Conservation (phyloP, 1,284 basidiomycete species). For the Malassezia pachydermatis region DNA sequence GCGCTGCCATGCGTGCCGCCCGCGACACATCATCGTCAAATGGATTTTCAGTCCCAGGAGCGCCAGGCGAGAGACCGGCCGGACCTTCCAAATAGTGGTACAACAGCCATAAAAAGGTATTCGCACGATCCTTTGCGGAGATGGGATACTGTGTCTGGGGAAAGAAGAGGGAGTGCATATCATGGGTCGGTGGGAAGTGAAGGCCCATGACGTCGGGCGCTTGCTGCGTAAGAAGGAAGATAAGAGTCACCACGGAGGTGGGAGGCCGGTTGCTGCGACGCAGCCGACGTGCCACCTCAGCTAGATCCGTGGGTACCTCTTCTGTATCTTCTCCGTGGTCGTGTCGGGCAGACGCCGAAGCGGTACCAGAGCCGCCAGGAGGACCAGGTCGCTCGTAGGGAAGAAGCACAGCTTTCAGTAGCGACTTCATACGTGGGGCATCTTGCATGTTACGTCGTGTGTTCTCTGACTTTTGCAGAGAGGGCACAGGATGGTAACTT, state of each 20-base stretch:
- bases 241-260: conserved; percentile 41
- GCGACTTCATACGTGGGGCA: conserved; percentile 67
- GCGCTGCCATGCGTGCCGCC: conserved; percentile 21
- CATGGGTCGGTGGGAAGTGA: conserved; percentile 36
- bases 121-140: conserved; percentile 30
- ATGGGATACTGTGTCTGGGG: conserved; percentile 34
- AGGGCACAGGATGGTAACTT: conserved; percentile 71
- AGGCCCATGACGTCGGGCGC: conserved; percentile 31
- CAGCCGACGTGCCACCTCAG: conserved; percentile 32
- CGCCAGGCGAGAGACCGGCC: conserved; percentile 27
- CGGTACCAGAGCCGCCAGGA: conserved; percentile 23
- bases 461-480: conserved; percentile 57
- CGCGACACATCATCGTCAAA: conserved; percentile 34
- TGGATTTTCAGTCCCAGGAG: conserved; percentile 26
- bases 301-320: conserved; percentile 35
- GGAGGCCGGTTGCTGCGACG: conserved; percentile 24
- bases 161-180: conserved; percentile 42
- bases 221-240: conserved; percentile 37
- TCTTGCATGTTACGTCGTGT: conserved; percentile 67
- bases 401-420: conserved; percentile 64
- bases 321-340: conserved; percentile 29
- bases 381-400: conserved; percentile 55
- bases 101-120: conserved; percentile 41
- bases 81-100: conserved; percentile 45
- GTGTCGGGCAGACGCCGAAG: conserved; percentile 24